Percentiles rank a stretch among this genome's conserved stretches.
Evolutionary conservation across 2,329 filamentous ascomycete species (phyloP).

Genomic region (Truncatella angustata): DNA sequence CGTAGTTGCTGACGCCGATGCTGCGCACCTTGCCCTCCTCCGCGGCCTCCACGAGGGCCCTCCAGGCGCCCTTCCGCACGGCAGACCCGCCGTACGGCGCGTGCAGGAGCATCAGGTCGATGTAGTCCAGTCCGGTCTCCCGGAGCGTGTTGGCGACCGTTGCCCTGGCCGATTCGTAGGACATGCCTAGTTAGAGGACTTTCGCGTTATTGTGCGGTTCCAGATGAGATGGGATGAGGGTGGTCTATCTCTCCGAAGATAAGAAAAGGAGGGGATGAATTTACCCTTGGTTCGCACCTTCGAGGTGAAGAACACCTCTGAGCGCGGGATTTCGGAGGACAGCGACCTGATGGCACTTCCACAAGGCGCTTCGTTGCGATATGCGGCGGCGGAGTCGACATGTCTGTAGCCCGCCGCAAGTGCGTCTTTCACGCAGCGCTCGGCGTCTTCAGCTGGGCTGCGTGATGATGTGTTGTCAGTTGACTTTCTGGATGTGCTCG

Average conservation of each 20-base stretch:
- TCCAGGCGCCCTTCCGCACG: conserved; percentile 59
- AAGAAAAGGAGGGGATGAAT: not conserved
- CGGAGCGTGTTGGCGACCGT: conserved; percentile 63
- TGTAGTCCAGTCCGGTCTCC: conserved; percentile 61
- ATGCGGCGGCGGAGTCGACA: conserved; percentile 52
- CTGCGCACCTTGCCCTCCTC: conserved; percentile 60
- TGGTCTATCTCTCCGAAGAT: too few relatives aligned
- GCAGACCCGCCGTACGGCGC: conserved; percentile 57
- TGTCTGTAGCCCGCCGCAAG: conserved; percentile 53
- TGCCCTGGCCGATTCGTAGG: conserved; percentile 63
- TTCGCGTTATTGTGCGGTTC: too few relatives aligned
- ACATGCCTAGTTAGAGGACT: conserved; percentile 19
- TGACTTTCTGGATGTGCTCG: not conserved
- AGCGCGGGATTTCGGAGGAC: conserved; percentile 38
- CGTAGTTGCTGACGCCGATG: conserved; percentile 66
- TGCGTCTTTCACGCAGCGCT: conserved; percentile 41
- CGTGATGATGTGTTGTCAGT: conserved; percentile 6
- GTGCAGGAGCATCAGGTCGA: conserved; percentile 66
- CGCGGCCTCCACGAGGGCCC: conserved; percentile 61
- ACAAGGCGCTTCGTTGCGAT: conserved; percentile 49
- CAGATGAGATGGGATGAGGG: too few relatives aligned
- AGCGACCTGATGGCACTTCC: conserved; percentile 41
- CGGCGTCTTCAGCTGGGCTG: conserved; percentile 34
- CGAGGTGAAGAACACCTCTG: conserved; percentile 54
- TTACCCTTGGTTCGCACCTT: conserved; percentile 45